Base-by-base conservation (phyloP, 2,329 filamentous ascomycete species). In the Zymoseptoria ardabiliae region DNA sequence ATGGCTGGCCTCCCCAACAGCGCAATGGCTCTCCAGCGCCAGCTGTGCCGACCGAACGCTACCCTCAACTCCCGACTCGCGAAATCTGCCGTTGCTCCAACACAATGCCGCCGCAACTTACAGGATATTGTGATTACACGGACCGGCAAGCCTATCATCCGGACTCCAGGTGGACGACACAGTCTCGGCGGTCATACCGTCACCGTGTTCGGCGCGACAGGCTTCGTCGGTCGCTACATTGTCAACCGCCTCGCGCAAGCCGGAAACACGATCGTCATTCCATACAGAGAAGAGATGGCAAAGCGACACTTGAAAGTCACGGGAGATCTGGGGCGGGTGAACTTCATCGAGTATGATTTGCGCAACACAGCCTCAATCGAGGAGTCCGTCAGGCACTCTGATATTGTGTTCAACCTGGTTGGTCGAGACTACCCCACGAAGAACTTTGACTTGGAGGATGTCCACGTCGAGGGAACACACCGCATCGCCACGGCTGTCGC, bases 171-270 rank as follows among this genome's bases (percentile, higher is more conserved):
- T 78, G 94, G 94, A 81, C 87, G 93, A 72, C 71, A 76, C 71
- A 68, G 65, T 57, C 61, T 69, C 22, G 71, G 71, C 91, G 93
- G 93, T 67, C 91, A 97, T 78, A 97, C 92, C 64, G 93, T 90
- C 63, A 99, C 94, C 60, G 93, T 99, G 70, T 99, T 99, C 78
- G 94, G 94, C 77, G 94, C 94, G 72, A 97, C 92, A 63, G 94
- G 94, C 65, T 93, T 96, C 75, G 80, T 99, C 58, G 94, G 94
- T 73, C 87, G 94, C 73, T 99, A 99, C 76, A 96, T 99, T 73
- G 94, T 99, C 73, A 96, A 97, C 79, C 85, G 91, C 75, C 83
- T 99, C 73, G 93, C 94, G 69, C 87, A 90, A 65, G 86, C 91
- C 78, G 94, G 94, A 86, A 96, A 91, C 77, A 96, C 89, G 48